Evolutionary conservation across 2,329 filamentous ascomycete species (phyloP).

Genomic region (Alternaria viburni): DNA sequence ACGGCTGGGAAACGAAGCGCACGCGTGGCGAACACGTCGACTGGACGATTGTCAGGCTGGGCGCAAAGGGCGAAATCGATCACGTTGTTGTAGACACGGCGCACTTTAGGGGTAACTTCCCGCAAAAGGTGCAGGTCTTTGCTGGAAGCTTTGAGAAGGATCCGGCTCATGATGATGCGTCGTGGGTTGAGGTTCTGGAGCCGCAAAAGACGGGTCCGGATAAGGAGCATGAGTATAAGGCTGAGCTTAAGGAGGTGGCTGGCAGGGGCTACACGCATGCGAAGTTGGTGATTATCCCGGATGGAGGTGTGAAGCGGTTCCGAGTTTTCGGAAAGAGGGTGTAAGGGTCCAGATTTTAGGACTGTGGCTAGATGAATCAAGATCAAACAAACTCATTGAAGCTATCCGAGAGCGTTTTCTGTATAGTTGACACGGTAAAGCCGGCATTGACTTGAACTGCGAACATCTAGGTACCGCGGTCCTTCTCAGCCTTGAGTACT

Average conservation of each 20-base stretch:
- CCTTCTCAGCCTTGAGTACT: neutral
- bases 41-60: conserved; percentile 80
- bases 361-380: neutral
- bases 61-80: conserved; percentile 68
- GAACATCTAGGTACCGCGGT: neutral
- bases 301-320: conserved; percentile 89
- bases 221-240: conserved; percentile 70
- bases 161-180: conserved; percentile 62
- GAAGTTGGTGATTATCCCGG: conserved; percentile 90
- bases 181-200: conserved; percentile 70
- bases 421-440: no score
- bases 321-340: conserved; percentile 70
- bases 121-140: conserved; percentile 73
- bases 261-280: conserved; percentile 76
- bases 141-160: conserved; percentile 65
- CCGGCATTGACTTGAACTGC: neutral
- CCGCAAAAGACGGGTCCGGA: conserved; percentile 75
- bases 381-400: neutral
- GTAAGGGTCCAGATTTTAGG: neutral
- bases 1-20: conserved; percentile 85
- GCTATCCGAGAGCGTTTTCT: neutral
- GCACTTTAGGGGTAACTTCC: conserved; percentile 84
- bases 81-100: conserved; percentile 79
- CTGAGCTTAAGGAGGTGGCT: conserved; percentile 55
- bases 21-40: conserved; percentile 77